phyloP scores from a whole-genome alignment of 495 filamentous ascomycete genomes.

The Neurospora discreta region DNA sequence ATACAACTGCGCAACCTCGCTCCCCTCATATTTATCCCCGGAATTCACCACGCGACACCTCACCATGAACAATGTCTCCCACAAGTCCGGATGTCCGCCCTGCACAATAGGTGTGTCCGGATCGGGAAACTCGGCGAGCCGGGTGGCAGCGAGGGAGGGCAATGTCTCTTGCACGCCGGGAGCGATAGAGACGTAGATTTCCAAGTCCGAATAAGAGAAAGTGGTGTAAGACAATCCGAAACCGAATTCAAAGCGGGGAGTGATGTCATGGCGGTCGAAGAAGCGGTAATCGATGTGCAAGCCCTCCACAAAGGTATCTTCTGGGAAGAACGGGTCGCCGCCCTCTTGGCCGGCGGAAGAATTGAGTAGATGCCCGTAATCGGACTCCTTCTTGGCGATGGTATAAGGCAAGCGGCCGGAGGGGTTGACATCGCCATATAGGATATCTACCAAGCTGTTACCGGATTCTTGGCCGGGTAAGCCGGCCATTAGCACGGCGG shows the following conservation, averaged over 20 bases:
- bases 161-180: not conserved
- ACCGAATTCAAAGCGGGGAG: constrained; percentile 70
- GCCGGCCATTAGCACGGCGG: constrained; percentile 23
- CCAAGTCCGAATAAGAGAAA: constrained; percentile 22
- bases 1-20: constrained; percentile 48
- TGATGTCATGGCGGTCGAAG: constrained; percentile 54
- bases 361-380: constrained; percentile 44
- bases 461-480: constrained; percentile 26
- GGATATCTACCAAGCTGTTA: constrained; percentile 16
- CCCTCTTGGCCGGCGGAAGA: constrained; percentile 19
- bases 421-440: constrained; percentile 35
- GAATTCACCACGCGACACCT: constrained; percentile 55
- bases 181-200: not conserved
- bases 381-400: constrained; percentile 37
- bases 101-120: constrained; percentile 1
- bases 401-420: constrained; percentile 64
- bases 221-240: constrained; percentile 66
- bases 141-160: not conserved
- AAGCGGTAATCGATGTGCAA: constrained; percentile 71
- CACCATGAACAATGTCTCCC: constrained; percentile 46
- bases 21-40: constrained; percentile 43
- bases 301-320: constrained; percentile 49
- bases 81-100: constrained; percentile 70
- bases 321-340: constrained; percentile 35
- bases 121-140: constrained; percentile 10